These are phyloP conservation scores for Cryphonectria japonica DNA, from an alignment of 2,329 filamentous ascomycete species.

Conservation along the genomic window DNA sequence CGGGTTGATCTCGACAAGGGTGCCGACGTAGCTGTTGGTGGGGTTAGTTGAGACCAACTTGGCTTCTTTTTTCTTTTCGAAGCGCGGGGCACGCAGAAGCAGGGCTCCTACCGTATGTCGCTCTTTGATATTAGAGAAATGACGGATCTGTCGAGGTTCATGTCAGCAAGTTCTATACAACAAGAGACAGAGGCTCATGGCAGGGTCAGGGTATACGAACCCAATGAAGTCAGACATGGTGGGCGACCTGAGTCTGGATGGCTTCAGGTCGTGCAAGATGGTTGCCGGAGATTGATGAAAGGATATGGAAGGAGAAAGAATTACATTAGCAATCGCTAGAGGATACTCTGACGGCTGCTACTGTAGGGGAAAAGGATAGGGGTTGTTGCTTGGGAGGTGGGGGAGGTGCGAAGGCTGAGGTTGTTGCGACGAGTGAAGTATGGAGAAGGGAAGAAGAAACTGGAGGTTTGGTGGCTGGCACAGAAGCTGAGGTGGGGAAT, in stretches of 20 bases:
- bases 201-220: constrained; percentile 43
- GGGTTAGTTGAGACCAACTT: constrained; percentile 39
- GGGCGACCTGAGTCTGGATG: constrained; percentile 24
- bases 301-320: background rate
- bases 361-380: background rate
- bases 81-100: constrained; percentile 17
- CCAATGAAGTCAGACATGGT: constrained; percentile 65
- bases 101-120: constrained; percentile 79
- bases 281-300: constrained; percentile 3
- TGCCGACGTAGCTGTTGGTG: constrained; percentile 81
- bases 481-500: constrained; percentile 14
- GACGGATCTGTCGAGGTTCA: constrained; percentile 66
- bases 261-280: constrained; percentile 16
- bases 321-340: constrained; percentile 22
- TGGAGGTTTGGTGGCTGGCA: constrained; percentile 16
- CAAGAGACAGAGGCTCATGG: constrained; percentile 5
- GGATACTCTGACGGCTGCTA: background rate
- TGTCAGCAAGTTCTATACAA: constrained; percentile 37
- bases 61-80: background rate
- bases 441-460: background rate
- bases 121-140: constrained; percentile 98
- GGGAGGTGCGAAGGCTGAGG: background rate
- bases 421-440: background rate
- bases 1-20: constrained; percentile 96
- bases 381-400: constrained; percentile 2